Base-by-base conservation (phyloP, 1,284 basidiomycete species). In the Kalmanozyma brasiliensis region DNA sequence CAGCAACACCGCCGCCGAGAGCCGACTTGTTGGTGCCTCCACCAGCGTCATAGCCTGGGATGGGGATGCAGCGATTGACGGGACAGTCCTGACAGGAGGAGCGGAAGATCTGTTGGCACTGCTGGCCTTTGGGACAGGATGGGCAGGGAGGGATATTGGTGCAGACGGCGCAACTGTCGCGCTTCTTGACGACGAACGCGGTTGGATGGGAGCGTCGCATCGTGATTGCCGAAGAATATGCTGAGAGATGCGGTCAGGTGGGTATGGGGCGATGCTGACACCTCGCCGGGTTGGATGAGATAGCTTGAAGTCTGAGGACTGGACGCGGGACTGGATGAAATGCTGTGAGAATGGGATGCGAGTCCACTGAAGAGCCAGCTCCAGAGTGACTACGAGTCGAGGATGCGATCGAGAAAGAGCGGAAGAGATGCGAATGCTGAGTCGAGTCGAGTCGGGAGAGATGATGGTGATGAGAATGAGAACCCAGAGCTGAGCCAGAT, bases 21-120 rank as follows among this genome's bases (percentile, higher is more conserved):
- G 69, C 73, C 4, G 61, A 72, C 14, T 44, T 58, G 43, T 58
- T 53, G 48, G 48, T 11, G 30, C 42, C 43, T 5, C 20, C n/a
- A n/a, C 30, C 22, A 8, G 36, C 23, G 17, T 9, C 19, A 37
- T 48, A 55, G 30, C 49, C 56, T 13, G 53, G 46, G 29, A 66
- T 63, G 36, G 55, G 23, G 32, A 63, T 59, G 52, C 71, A 73
- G 23, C 62, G 62, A 56, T 69, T 69, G 59, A 66, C 62, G 19
- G 71, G 61, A 30, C 71, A 73, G 26, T 65, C 62, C 24, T 69
- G 62, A 37, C 71, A 73, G 6, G 66, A 69, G 22, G 61, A 44
- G 32, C 62, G 61, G 20, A 69, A 62, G 56, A 66, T 63, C 44
- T 73, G 71, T 49, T 66, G 59, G 42, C 71, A 73, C 23, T 59